Percentiles rank a stretch among this genome's conserved stretches.
phyloP scores from a whole-genome alignment of 2,329 filamentous ascomycete genomes.

The Pseudogymnoascus sp. region DNA sequence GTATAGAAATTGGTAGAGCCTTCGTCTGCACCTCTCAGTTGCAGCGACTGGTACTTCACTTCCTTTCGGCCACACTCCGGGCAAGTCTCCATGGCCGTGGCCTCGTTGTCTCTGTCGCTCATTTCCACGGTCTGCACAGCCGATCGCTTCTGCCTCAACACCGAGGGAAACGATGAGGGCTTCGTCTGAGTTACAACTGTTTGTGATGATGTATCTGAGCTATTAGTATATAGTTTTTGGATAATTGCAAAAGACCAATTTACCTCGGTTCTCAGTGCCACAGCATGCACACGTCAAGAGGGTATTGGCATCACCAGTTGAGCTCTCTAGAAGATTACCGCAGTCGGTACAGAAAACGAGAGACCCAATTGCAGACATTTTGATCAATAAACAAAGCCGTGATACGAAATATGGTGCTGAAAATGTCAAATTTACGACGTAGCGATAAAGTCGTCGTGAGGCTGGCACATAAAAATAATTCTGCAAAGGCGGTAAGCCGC shows the following conservation, averaged over 20 bases:
- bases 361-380: slow-evolving; percentile 83
- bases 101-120: slow-evolving; percentile 69
- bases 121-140: slow-evolving; percentile 74
- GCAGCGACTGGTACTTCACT: slow-evolving; percentile 77
- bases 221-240: slow-evolving; percentile 3
- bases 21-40: slow-evolving; percentile 89
- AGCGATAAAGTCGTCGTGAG: not conserved
- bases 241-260: slow-evolving; percentile 18
- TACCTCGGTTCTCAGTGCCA: slow-evolving; percentile 77
- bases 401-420: not conserved
- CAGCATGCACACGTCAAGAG: slow-evolving; percentile 79
- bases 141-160: slow-evolving; percentile 80
- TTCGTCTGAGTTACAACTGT: slow-evolving; percentile 79
- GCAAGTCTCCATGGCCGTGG: slow-evolving; percentile 62
- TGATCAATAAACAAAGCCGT: slow-evolving; percentile 18
- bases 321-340: slow-evolving; percentile 79
- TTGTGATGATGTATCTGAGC: slow-evolving; percentile 64
- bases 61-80: slow-evolving; percentile 73
- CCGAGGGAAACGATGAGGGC: slow-evolving; percentile 80
- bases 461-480: slow-evolving; percentile 8
- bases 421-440: not conserved
- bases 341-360: slow-evolving; percentile 90
- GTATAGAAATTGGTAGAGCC: slow-evolving; percentile 87
- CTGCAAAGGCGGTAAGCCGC: slow-evolving; percentile 8
- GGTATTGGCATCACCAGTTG: slow-evolving; percentile 68